A percentile compares a stretch with the other conserved stretches of the same genome.
These are phyloP conservation scores for Chlamydomonas applanata DNA, from an alignment of 139 green algal species.

Conservation along the genomic window DNA sequence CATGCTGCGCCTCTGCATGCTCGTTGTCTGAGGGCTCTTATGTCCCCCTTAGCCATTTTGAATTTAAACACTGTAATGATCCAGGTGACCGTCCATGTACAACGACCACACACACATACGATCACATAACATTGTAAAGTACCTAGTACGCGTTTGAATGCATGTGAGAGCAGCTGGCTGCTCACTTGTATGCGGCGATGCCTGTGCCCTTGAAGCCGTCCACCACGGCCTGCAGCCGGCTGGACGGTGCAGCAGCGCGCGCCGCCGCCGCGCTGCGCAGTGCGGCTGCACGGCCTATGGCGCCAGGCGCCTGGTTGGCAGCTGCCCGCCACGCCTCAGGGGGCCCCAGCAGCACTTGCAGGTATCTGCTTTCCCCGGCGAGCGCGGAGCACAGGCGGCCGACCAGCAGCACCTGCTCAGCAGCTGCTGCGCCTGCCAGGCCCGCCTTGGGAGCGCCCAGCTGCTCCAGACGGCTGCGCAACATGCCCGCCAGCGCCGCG, in stretches of 20 bases:
- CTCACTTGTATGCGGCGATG: constrained; percentile 24
- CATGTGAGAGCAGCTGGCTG: neutral
- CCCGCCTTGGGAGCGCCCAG: constrained; percentile 16
- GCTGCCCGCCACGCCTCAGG: constrained; percentile 19
- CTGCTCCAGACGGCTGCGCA: constrained; percentile 10
- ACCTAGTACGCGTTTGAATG: no score
- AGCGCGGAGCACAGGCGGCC: constrained; percentile 43
- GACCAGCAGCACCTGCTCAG: constrained; percentile 61
- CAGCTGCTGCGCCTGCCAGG: constrained; percentile 15
- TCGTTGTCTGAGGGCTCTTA: no score
- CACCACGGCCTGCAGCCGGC: constrained; percentile 29
- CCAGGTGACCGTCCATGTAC: no score
- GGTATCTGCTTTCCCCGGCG: constrained; percentile 16
- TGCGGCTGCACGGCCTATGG: neutral
- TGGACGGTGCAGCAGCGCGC: constrained; percentile 6
- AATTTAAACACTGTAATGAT: no score
- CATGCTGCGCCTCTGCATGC: no score
- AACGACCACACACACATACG: no score
- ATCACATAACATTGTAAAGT: no score
- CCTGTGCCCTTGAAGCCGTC: constrained; percentile 14
- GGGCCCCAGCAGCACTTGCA: constrained; percentile 27
- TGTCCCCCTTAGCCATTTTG: no score
- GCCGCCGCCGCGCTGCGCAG: constrained; percentile 15
- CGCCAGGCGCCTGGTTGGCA: neutral
- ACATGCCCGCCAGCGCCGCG: constrained; percentile 26